Percentiles rank a stretch among this genome's conserved stretches.
phyloP scores from a whole-genome alignment of 2,329 filamentous ascomycete genomes.

The Aspergillus ibericus region DNA sequence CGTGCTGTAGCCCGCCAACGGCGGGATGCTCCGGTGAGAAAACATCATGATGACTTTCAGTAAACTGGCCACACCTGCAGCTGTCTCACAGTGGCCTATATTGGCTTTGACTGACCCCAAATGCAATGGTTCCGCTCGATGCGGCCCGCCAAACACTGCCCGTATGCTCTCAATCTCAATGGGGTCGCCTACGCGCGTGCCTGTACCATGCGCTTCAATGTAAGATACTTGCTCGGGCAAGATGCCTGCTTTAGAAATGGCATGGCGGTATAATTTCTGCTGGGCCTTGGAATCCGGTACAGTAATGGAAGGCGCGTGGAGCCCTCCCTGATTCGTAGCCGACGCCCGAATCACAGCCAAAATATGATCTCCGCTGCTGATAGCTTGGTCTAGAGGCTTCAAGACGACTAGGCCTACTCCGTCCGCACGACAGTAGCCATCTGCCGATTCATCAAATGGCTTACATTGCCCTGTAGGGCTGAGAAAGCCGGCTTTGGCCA shows the following conservation, averaged over 20 bases:
- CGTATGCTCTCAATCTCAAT: slow-evolving; percentile 26
- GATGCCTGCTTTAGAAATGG: slow-evolving; percentile 21
- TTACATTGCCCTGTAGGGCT: slow-evolving; percentile 49
- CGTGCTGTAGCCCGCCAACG: slow-evolving; percentile 26
- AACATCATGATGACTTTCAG: slow-evolving; percentile 34
- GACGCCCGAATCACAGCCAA: slow-evolving; percentile 39
- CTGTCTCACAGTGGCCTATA: slow-evolving; percentile 36
- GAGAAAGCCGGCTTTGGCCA: slow-evolving; percentile 43
- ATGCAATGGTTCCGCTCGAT: slow-evolving; percentile 9
- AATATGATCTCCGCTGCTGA: slow-evolving; percentile 48
- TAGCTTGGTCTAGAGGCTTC: slow-evolving; percentile 47
- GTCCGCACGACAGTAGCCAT: slow-evolving; percentile 55
- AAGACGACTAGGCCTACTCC: slow-evolving; percentile 47
- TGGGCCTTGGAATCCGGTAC: slow-evolving; percentile 23
- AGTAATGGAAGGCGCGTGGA: slow-evolving; percentile 11
- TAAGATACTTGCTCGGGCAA: slow-evolving; percentile 22
- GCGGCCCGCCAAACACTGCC: slow-evolving; percentile 13
- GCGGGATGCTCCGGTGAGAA: slow-evolving; percentile 22
- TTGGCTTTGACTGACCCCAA: slow-evolving; percentile 34
- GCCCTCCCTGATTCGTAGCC: slow-evolving; percentile 33
- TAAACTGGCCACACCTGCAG: slow-evolving; percentile 31
- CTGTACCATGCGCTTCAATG: slow-evolving; percentile 38
- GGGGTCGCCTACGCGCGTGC: slow-evolving; percentile 31
- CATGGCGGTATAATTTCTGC: slow-evolving; percentile 27
- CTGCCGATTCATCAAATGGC: slow-evolving; percentile 47